Base-by-base conservation (phyloP, 345 rosid species). In the Kernera saxatilis region DNA sequence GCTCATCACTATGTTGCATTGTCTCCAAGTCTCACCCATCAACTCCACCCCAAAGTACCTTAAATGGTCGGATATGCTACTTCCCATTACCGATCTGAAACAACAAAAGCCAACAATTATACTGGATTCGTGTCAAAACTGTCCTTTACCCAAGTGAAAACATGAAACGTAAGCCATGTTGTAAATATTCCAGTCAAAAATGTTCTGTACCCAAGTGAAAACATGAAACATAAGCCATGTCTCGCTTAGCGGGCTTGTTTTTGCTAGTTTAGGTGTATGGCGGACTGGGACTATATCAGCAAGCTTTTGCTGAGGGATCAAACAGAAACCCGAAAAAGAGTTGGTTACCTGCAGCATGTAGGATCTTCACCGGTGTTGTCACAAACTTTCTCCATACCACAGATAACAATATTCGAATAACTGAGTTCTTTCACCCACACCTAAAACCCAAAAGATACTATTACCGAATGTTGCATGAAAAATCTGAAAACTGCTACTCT, bases 361-460 rank as follows among this genome's bases (percentile, higher is more conserved):
- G 89, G 88, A 74, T 93, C 93, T 82, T 93, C 97, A 37, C 97
- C 93, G 12, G 87, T 82, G 59, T 58, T 70, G 76, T 93, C 98
- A 63, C 98, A 91, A 72, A 84, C 64, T 77, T 80, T 83, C 82
- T 93, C 97, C 5, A 74, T 78, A 22, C 36, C 36, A 74, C 77
- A 67, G 64, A 84, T 43, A 15, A 75, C 22, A 43, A 69, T 37
- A 36, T 75, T 61, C 13, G 43, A 44, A 32, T 36, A 23, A 45
- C 8, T 69, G 36, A 62, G 45, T 0, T 75, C 70, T 69, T 45
- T 69, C 58, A 75, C 51, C 79, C 79, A 75, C 22, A 69, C 79
- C 75, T 75, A 52, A 44, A 54, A 69, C 17, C 70, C 62, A 12
- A 59, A 54, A 19, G n/a, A 36, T 22, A 27, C 13, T 32, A 51